Percentiles rank a stretch among this genome's conserved stretches.
Evolutionary conservation across 2,329 filamentous ascomycete genomes (phyloP).

Genomic region (Aurifilum marmelostoma): DNA sequence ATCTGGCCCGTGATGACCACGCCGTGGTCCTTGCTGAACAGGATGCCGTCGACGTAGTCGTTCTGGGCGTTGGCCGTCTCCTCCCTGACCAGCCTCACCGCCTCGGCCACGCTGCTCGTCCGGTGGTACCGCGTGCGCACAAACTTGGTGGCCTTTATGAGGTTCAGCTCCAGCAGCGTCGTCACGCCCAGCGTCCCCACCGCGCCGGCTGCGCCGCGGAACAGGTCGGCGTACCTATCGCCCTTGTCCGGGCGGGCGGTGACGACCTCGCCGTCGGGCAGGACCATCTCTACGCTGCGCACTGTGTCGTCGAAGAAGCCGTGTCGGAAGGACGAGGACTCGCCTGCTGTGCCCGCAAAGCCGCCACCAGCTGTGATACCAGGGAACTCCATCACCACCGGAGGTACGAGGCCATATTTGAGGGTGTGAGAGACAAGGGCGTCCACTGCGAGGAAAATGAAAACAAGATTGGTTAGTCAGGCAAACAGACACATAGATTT

Average conservation of each 20-base stretch:
- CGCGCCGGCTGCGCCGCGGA: conserved; percentile 67
- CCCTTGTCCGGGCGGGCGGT: conserved; percentile 42
- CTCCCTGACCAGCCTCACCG: conserved; percentile 52
- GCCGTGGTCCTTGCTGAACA: conserved; percentile 64
- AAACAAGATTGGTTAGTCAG: neutral
- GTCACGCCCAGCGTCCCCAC: conserved; percentile 70
- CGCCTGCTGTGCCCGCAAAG: conserved; percentile 71
- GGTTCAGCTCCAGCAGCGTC: conserved; percentile 66
- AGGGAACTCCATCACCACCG: conserved; percentile 76
- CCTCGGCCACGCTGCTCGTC: conserved; percentile 50
- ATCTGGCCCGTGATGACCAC: conserved; percentile 69
- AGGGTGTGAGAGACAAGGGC: conserved; percentile 67
- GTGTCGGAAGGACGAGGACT: conserved; percentile 70
- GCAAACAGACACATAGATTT: neutral
- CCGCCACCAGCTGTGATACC: conserved; percentile 76
- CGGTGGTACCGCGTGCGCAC: conserved; percentile 67
- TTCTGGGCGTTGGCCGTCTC: conserved; percentile 49
- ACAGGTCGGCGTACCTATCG: conserved; percentile 47
- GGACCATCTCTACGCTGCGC: conserved; percentile 67
- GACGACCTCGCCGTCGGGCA: conserved; percentile 67
- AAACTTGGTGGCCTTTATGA: conserved; percentile 62
- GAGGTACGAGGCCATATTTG: conserved; percentile 67
- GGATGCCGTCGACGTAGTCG: conserved; percentile 76
- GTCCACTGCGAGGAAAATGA: conserved; percentile 63
- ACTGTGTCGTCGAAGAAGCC: conserved; percentile 73